Evolutionary conservation across 1,284 basidiomycete genomes (phyloP).

Genomic region (Cutaneotrichosporon sp.): DNA sequence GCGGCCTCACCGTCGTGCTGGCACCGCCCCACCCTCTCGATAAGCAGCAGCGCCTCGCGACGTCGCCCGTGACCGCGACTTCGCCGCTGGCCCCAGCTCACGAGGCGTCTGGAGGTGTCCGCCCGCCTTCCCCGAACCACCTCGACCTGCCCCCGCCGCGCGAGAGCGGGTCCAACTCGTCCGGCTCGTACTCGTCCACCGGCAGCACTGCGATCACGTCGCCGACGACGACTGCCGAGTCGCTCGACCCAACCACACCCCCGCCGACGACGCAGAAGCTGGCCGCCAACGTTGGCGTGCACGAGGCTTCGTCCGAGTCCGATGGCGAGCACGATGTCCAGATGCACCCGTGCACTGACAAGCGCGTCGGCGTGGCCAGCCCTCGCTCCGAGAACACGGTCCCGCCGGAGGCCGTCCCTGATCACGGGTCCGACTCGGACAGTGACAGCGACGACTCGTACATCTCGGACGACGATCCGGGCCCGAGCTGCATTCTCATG

Average conservation of each 20-base stretch:
- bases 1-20: constrained; percentile 47
- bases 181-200: constrained; percentile 40
- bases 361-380: constrained; percentile 22
- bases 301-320: constrained; percentile 3
- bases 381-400: neutral
- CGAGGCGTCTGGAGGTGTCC: neutral
- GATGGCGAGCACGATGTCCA: constrained; percentile 37
- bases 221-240: constrained; percentile 22
- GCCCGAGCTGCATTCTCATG: constrained; percentile 46
- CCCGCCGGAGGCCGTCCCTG: constrained; percentile 9
- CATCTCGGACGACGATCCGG: constrained; percentile 30
- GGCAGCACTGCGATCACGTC: constrained; percentile 33
- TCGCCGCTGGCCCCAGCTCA: neutral
- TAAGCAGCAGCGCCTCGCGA: constrained; percentile 12
- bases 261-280: constrained; percentile 5
- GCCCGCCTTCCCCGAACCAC: neutral
- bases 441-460: constrained; percentile 15
- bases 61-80: constrained; percentile 12
- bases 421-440: constrained; percentile 10
- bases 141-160: constrained; percentile 7
- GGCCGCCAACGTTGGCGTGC: constrained; percentile 1
- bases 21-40: constrained; percentile 44
- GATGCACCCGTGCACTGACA: constrained; percentile 50
- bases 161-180: constrained; percentile 25
- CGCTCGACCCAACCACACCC: constrained; percentile 7